phyloP scores from a whole-genome alignment of 2,329 filamentous ascomycete species.

The Penicillium sp. region DNA sequence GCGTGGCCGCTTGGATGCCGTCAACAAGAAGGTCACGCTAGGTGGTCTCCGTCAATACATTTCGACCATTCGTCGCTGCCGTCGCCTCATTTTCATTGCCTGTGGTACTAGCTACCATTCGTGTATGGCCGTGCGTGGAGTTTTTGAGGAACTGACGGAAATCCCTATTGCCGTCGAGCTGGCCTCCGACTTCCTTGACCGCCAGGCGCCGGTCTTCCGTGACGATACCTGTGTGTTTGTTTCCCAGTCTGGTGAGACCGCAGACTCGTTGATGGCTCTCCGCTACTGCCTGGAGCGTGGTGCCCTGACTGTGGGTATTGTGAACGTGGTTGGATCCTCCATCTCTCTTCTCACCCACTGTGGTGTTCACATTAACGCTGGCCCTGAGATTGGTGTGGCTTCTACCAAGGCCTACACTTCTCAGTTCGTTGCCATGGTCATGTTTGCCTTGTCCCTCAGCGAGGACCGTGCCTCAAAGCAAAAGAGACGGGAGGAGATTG shows the following conservation, averaged over 20 bases:
- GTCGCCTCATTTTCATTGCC: slow-evolving; percentile 97
- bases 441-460: slow-evolving; percentile 95
- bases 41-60: slow-evolving; percentile 97
- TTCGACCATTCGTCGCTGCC: slow-evolving; percentile 90
- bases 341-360: slow-evolving; percentile 99
- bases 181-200: slow-evolving; percentile 96
- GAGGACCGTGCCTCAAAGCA: slow-evolving; percentile 96
- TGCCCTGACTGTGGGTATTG: slow-evolving; percentile 93
- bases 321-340: slow-evolving; percentile 97
- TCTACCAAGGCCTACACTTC: slow-evolving; percentile 99
- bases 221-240: slow-evolving; percentile 99
- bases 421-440: slow-evolving; percentile 99
- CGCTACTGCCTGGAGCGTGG: slow-evolving; percentile 98
- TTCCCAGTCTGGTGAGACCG: slow-evolving; percentile 97
- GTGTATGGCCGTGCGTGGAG: slow-evolving; percentile 97
- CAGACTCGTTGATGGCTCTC: slow-evolving; percentile 94
- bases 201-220: slow-evolving; percentile 96
- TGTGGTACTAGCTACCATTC: slow-evolving; percentile 98
- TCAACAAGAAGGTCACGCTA: slow-evolving; percentile 92
- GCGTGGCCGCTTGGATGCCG: slow-evolving; percentile 93
- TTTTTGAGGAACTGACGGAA: slow-evolving; percentile 96
- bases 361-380: slow-evolving; percentile 99
- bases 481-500: slow-evolving; percentile 89
- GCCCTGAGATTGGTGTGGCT: slow-evolving; percentile 96
- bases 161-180: slow-evolving; percentile 97